Evolutionary conservation across 2,329 filamentous ascomycete genomes (phyloP), one percentile per base, ranked within the genome.

Genomic region (Emergomyces pasteurianus): DNA sequence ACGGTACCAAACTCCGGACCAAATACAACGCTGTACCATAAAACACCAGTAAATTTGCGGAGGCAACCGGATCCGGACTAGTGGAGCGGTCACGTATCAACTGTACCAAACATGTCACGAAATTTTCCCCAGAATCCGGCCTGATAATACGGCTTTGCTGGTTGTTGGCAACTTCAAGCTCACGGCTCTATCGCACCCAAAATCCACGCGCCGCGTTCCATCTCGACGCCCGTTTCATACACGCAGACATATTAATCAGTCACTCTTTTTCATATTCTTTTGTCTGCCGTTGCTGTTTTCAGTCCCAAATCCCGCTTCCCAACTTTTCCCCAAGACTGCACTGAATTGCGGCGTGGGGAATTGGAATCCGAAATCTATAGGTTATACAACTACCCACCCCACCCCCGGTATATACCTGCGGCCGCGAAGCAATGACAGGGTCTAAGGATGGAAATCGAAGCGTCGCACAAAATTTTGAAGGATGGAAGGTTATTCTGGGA

Each of bases 401-500:
- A n/a, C n/a, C n/a, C n/a, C n/a, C n/a, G 21, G 4, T 50, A 47
- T 50, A 18, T 31, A 8, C 23, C 23, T 18, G 68, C 73, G 73
- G 73, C 72, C 66, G 71, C 69, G 68, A 68, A 67, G 68, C 65
- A 66, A 65, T 66, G 62, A 65, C 67, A 67, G 59, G 62, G 66
- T 65, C 50, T 68, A 63, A 68, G 69, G 66, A 69, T 86, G 84
- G 77, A 88, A 78, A 83, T 84, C 76, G 87, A 91, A 75, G 82
- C 83, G 70, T 82, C 81, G 68, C 82, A 84, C 74, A 81, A 31
- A 89, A 74, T n/a, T 38, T 38, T 38, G 31, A 87, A 92, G 75
- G 86, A 85, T 74, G 89, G 90, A 77, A 83, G 90, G 74, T 86
- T 92, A 76, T 91, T 96, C 78, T 96, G 91, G 92, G 81, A 86